phyloP scores from a whole-genome alignment of 495 filamentous ascomycete species.

The Penicillium canariense region DNA sequence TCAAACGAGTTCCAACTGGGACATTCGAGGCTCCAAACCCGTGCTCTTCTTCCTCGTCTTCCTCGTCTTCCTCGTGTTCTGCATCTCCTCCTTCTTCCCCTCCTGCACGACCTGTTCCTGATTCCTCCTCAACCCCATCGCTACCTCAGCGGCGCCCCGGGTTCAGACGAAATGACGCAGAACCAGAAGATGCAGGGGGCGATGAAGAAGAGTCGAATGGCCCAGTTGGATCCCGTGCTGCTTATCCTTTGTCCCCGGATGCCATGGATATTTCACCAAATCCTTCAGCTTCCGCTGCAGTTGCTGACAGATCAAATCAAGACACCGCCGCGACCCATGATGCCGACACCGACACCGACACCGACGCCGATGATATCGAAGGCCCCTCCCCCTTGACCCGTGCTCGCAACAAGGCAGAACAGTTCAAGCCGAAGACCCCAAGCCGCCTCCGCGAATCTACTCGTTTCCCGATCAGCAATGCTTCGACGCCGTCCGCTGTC shows the following conservation, averaged over 20 bases:
- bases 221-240: no score
- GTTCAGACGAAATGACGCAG: no score
- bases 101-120: not conserved
- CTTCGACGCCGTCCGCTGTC: not conserved
- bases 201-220: no score
- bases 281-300: not conserved
- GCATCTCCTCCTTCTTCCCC: not conserved
- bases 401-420: conserved; percentile 39
- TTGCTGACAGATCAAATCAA: not conserved
- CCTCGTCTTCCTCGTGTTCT: not conserved
- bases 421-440: conserved; percentile 47
- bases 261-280: no score
- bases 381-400: conserved; percentile 22
- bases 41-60: not conserved
- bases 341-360: not conserved
- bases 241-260: no score
- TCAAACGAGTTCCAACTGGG: not conserved
- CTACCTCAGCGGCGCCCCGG: no score
- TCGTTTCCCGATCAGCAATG: conserved; percentile 30
- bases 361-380: not conserved
- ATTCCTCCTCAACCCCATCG: not conserved
- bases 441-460: conserved; percentile 45
- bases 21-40: not conserved
- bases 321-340: not conserved
- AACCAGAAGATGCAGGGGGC: no score